Evolutionary conservation across 371 early-diverging fungal species (phyloP).

Genomic region (Umbelopsis sp.): DNA sequence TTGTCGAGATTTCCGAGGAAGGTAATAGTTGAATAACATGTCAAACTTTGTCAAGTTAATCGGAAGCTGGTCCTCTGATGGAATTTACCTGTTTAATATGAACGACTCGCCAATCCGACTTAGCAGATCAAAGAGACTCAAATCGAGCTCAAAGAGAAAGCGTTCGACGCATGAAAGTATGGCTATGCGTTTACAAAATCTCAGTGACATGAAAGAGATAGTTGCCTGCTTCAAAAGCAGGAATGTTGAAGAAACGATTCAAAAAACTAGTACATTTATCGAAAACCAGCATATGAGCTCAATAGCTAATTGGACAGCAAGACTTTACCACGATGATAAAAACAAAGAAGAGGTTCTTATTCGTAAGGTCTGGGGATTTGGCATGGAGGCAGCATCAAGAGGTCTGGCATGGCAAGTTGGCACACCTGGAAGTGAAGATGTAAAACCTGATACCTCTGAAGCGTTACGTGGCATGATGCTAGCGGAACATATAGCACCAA

Average conservation of each 20-base stretch:
- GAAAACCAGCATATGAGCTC: conserved; percentile 12
- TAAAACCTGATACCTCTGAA: not conserved
- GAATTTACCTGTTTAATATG: conserved; percentile 65
- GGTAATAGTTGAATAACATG: no score
- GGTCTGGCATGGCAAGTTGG: no score
- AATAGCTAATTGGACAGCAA: conserved; percentile 4
- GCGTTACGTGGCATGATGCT: not conserved
- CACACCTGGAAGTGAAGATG: not conserved
- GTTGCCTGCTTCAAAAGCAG: not conserved
- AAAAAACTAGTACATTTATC: not conserved
- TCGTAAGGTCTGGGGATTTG: conserved; percentile 7
- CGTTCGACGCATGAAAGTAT: conserved; percentile 1
- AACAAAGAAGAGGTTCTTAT: conserved; percentile 14
- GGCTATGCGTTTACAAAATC: not conserved
- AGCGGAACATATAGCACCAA: not conserved
- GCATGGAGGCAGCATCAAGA: conserved; percentile 6
- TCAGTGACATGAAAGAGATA: conserved; percentile 11
- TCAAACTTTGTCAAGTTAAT: conserved; percentile 42
- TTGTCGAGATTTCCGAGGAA: no score
- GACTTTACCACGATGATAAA: conserved; percentile 8
- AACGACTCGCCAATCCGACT: conserved; percentile 32
- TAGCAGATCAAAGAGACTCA: not conserved
- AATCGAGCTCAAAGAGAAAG: conserved; percentile 8
- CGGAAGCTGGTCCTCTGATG: conserved; percentile 65
- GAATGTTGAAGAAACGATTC: conserved; percentile 1